phyloP scores from a whole-genome alignment of 1,284 basidiomycete genomes.

The Trichosporon sp. region DNA sequence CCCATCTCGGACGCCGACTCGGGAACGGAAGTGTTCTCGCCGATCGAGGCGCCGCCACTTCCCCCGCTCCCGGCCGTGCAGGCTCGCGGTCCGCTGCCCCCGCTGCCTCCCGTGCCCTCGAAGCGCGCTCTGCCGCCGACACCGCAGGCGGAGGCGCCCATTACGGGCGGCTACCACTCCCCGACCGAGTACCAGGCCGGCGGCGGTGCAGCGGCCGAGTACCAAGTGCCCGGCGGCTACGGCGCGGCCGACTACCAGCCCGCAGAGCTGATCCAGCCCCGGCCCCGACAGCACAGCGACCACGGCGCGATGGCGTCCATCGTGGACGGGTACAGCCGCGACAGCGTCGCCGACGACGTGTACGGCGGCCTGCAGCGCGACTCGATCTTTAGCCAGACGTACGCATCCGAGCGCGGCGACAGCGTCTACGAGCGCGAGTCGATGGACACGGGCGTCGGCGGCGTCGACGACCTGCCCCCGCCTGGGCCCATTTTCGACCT shows the following conservation, averaged over 20 bases:
- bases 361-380: slow-evolving; percentile 14
- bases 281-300: slow-evolving; percentile 9
- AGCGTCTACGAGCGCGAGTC: slow-evolving; percentile 9
- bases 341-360: slow-evolving; percentile 3
- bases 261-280: slow-evolving; percentile 3
- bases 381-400: slow-evolving; percentile 14
- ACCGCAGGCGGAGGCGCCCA: background rate
- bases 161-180: too few relatives aligned
- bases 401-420: slow-evolving; percentile 14
- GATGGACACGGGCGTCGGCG: background rate
- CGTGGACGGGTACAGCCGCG: slow-evolving; percentile 15
- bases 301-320: slow-evolving; percentile 19
- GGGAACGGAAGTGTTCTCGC: background rate
- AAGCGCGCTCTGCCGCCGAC: background rate
- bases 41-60: slow-evolving; percentile 4
- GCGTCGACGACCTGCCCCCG: slow-evolving; percentile 18
- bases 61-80: background rate
- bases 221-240: too few relatives aligned
- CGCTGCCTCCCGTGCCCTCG: background rate
- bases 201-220: too few relatives aligned
- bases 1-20: background rate
- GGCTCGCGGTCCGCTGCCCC: background rate
- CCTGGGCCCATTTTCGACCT: slow-evolving; percentile 46
- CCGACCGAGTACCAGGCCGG: slow-evolving; percentile 12
- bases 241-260: too few relatives aligned